Evolutionary conservation across 2,329 filamentous ascomycete genomes (phyloP).

Genomic region (Exophiala phaeomuriformis): DNA sequence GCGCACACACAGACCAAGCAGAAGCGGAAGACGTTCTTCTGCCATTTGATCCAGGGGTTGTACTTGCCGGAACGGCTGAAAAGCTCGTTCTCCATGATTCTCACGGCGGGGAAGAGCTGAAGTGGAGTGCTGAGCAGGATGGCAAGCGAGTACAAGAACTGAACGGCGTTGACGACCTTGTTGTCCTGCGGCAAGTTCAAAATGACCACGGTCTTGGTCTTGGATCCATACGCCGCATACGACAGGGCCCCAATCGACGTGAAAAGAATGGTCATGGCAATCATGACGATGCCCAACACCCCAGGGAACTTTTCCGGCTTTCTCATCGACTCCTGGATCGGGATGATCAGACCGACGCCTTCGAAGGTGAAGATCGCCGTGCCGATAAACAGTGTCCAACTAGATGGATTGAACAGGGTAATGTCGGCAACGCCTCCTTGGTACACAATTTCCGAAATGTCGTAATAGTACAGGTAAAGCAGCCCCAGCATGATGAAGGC

Average conservation of each 20-base stretch:
- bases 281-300: conserved; percentile 85
- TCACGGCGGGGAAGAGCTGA: conserved; percentile 95
- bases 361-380: conserved; percentile 99
- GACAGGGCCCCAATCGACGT: conserved; percentile 84
- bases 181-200: conserved; percentile 94
- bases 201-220: conserved; percentile 92
- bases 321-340: conserved; percentile 96
- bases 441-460: conserved; percentile 73
- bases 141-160: conserved; percentile 96
- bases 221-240: conserved; percentile 90
- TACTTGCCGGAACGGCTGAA: conserved; percentile 95
- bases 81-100: conserved; percentile 88
- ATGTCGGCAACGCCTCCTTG: conserved; percentile 74
- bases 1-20: conserved; percentile 82
- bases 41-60: conserved; percentile 98
- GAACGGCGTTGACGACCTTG: conserved; percentile 89
- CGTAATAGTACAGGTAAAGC: conserved; percentile 92
- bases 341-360: conserved; percentile 93
- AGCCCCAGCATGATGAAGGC: conserved; percentile 89
- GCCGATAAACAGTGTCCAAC: conserved; percentile 97
- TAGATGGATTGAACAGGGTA: conserved; percentile 76
- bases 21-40: conserved; percentile 97
- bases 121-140: conserved; percentile 91
- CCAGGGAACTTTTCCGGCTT: conserved; percentile 81
- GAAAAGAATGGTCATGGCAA: conserved; percentile 88